Conservation (phyloP, 352 stramenopile species). For the Vaucheria bursata region DNA sequence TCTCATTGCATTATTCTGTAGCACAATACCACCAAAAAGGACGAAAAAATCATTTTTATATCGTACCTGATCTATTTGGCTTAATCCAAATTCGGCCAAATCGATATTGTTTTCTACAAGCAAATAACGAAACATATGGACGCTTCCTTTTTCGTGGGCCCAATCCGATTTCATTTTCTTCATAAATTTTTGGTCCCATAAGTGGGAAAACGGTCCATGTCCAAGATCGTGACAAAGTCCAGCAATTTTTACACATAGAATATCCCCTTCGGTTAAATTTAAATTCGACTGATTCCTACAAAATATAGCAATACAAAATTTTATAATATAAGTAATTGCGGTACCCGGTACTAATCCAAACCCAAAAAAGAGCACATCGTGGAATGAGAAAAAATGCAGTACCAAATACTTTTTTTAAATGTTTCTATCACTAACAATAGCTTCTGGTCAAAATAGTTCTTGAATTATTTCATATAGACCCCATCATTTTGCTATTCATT, state of each 20-base stretch:
- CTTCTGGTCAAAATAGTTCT: no score
- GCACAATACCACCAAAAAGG: no score
- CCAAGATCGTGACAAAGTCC: slow-evolving; percentile 69
- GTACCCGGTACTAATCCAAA: no score
- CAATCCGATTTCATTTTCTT: slow-evolving; percentile 29
- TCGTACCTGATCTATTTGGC: background rate
- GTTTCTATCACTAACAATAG: no score
- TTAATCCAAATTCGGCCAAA: slow-evolving; percentile 12
- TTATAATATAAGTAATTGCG: no score
- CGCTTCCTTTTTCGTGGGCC: slow-evolving; percentile 56
- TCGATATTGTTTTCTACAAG: slow-evolving; percentile 51
- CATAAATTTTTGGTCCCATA: slow-evolving; percentile 85
- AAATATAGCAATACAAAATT: no score
- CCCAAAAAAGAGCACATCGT: no score
- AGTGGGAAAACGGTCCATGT: slow-evolving; percentile 88
- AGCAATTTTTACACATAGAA: slow-evolving; percentile 66
- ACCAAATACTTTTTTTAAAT: no score
- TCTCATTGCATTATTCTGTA: background rate
- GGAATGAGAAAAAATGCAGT: no score
- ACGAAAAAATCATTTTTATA: background rate
- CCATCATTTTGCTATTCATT: no score
- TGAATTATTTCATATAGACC: no score
- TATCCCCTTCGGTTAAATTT: slow-evolving; percentile 77
- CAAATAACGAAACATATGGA: slow-evolving; percentile 61
- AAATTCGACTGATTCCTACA: no score